A percentile compares a stretch with the other conserved stretches of the same genome.
These are phyloP conservation scores for Carpinus viminea DNA, from an alignment of 306 rosid species.

Conservation along the genomic window DNA sequence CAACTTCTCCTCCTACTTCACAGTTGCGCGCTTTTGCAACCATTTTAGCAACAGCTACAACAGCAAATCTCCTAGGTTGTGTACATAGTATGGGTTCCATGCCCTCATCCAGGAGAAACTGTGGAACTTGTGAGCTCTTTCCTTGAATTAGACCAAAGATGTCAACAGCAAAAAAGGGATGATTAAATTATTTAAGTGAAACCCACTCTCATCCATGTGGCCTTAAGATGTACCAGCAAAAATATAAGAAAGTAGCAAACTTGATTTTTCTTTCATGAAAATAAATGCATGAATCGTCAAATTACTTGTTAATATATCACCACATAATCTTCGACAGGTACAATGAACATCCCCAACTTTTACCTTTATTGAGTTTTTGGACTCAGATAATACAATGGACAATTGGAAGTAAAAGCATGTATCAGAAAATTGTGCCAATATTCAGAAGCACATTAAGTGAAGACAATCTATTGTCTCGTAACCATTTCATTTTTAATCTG, in stretches of 20 bases:
- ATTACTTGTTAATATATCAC: not conserved
- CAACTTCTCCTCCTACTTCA: constrained; percentile 81
- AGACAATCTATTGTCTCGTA: not conserved
- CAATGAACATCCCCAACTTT: not conserved
- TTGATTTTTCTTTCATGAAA: constrained; percentile 1
- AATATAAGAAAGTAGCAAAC: not conserved
- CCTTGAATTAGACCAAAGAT: constrained; percentile 42
- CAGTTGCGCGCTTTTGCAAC: constrained; percentile 78
- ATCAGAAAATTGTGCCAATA: not conserved
- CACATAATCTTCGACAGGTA: not conserved
- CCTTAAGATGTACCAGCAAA: constrained; percentile 6
- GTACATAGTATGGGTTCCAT: constrained; percentile 77
- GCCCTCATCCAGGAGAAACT: constrained; percentile 80
- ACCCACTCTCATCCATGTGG: not conserved
- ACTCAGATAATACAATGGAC: not conserved
- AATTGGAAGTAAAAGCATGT: not conserved
- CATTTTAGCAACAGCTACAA: constrained; percentile 82
- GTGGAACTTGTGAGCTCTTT: constrained; percentile 94
- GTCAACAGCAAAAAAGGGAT: constrained; percentile 20
- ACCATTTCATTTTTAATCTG: not conserved
- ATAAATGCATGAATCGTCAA: constrained; percentile 9
- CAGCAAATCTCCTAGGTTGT: constrained; percentile 93
- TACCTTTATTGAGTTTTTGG: not conserved
- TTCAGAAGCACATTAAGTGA: not conserved
- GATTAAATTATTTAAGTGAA: constrained; percentile 15